Percentiles rank a stretch among this genome's conserved stretches.
Conservation (phyloP, 768 basidiomycete species). For the Xerocomellus amylosporus region DNA sequence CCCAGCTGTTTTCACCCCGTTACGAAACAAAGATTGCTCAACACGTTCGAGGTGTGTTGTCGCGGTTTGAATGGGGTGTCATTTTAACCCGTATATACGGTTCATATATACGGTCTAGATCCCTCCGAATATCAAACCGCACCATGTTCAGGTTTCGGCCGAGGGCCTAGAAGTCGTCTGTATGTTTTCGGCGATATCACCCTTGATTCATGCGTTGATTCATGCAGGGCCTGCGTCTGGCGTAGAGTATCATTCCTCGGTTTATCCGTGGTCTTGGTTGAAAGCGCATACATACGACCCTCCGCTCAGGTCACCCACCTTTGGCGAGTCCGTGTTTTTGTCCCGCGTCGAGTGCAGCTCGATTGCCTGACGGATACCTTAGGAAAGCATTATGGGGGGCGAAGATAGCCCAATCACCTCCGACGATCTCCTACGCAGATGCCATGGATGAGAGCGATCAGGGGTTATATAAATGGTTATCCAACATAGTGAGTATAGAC, state of each 20-base stretch:
- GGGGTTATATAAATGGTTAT: constrained; percentile 79
- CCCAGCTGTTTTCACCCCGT: constrained; percentile 78
- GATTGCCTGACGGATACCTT: not conserved
- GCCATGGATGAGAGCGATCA: constrained; percentile 62
- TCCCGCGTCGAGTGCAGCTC: not conserved
- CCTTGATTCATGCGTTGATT: not conserved
- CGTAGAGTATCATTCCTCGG: constrained; percentile 63
- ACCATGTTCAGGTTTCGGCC: constrained; percentile 48
- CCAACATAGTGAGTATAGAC: constrained; percentile 60
- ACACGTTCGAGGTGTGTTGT: constrained; percentile 70
- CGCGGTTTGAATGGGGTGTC: not conserved
- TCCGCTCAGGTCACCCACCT: constrained; percentile 30
- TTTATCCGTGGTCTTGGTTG: constrained; percentile 89
- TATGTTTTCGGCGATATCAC: constrained; percentile 33
- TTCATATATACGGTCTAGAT: constrained; percentile 49
- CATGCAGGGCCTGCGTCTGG: constrained; percentile 22
- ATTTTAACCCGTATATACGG: constrained; percentile 4
- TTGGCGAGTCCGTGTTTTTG: constrained; percentile 43
- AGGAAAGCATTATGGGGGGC: constrained; percentile 81
- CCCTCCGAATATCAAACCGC: constrained; percentile 67
- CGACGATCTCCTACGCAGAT: constrained; percentile 68
- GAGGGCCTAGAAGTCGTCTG: constrained; percentile 77
- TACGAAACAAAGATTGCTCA: constrained; percentile 88
- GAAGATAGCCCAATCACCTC: constrained; percentile 70
- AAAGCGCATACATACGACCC: constrained; percentile 79